Conservation (phyloP, 176 grass and related monocot genomes). For the Paspalum notatum region DNA sequence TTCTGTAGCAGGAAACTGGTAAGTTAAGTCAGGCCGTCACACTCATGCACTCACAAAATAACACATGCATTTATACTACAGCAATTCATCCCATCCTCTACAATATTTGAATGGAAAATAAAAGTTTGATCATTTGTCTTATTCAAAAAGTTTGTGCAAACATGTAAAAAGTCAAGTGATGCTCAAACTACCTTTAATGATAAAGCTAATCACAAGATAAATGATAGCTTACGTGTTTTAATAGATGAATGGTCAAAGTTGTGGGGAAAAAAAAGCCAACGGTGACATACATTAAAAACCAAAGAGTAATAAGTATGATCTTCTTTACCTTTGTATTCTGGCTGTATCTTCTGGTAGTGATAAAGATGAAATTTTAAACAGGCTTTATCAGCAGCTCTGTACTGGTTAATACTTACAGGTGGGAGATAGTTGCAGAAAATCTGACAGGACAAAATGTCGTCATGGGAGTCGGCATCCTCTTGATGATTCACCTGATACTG, state of each 20-base stretch:
- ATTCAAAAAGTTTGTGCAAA: too few species aligned
- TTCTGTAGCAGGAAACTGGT: constrained; percentile 74
- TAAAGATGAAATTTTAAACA: constrained; percentile 83
- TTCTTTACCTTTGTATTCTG: constrained; percentile 27
- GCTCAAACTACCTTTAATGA: too few species aligned
- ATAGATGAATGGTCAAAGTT: too few species aligned
- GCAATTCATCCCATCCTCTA: background rate
- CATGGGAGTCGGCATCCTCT: constrained; percentile 53
- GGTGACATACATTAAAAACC: too few species aligned
- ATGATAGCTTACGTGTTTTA: too few species aligned
- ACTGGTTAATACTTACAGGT: constrained; percentile 99
- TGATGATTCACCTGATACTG: constrained; percentile 70
- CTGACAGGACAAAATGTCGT: constrained; percentile 65
- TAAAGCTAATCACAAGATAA: too few species aligned
- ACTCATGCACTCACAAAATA: too few species aligned
- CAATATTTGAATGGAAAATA: background rate
- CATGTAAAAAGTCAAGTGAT: too few species aligned
- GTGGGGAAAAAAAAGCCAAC: too few species aligned
- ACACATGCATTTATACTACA: constrained; percentile 14
- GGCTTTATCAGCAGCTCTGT: constrained; percentile 99
- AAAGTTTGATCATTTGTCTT: too few species aligned
- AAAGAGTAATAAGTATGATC: background rate
- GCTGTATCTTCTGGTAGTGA: constrained; percentile 52
- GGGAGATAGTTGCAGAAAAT: constrained; percentile 54
- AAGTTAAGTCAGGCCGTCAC: constrained; percentile 21